Conservation (phyloP, 2,329 filamentous ascomycete species). For the Aspergillus unguis region DNA sequence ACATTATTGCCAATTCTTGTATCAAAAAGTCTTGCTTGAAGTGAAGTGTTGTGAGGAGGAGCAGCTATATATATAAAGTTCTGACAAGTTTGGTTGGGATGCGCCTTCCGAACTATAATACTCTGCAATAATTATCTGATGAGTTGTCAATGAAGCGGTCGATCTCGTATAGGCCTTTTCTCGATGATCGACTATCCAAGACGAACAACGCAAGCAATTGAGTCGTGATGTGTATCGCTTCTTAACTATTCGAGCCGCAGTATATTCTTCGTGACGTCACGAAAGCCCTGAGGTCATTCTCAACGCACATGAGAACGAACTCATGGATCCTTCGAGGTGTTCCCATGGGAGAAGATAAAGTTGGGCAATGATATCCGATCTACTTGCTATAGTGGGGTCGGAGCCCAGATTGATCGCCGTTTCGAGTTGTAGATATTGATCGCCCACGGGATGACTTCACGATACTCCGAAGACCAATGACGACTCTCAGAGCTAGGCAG, state of each 20-base stretch:
- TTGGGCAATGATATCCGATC: slow-evolving; percentile 1
- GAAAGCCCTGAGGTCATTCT: slow-evolving; percentile 29
- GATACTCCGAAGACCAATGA: not conserved
- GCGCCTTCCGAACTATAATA: slow-evolving; percentile 1
- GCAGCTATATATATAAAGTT: not conserved
- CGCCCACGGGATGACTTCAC: not conserved
- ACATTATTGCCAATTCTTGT: slow-evolving; percentile 11
- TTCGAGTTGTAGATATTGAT: slow-evolving; percentile 2
- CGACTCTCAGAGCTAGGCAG: too few species aligned
- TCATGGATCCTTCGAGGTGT: not conserved
- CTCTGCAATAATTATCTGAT: too few species aligned
- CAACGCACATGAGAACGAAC: slow-evolving; percentile 6
- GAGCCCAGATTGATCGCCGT: not conserved
- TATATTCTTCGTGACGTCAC: slow-evolving; percentile 29
- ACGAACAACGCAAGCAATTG: too few species aligned
- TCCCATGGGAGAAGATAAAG: not conserved
- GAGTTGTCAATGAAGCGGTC: too few species aligned
- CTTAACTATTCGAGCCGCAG: not conserved
- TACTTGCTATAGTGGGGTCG: not conserved
- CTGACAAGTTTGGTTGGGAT: not conserved
- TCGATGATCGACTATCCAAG: too few species aligned
- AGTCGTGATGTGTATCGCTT: too few species aligned
- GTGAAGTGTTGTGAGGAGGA: too few species aligned
- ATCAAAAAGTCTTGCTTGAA: not conserved
- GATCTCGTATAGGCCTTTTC: too few species aligned